These are phyloP conservation scores for Xylariaceae sp. DNA, from an alignment of 2,329 filamentous ascomycete genomes.

Conservation along the genomic window DNA sequence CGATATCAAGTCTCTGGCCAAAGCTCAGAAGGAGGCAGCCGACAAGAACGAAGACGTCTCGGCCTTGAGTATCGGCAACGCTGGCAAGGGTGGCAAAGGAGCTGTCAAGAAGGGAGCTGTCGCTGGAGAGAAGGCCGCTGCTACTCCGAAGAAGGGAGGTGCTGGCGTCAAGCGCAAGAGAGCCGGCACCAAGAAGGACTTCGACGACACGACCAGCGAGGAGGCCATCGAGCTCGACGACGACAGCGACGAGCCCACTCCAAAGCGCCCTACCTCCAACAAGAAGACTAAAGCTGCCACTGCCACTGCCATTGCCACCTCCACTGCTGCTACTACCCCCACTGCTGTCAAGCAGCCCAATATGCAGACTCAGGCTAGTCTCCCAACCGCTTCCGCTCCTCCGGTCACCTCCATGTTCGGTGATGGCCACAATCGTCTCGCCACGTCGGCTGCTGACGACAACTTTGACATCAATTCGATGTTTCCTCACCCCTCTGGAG, in stretches of 20 bases:
- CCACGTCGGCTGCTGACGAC: too few species aligned
- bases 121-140: constrained; percentile 12
- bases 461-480: too few species aligned
- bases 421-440: too few species aligned
- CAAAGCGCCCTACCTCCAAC: constrained; percentile 11
- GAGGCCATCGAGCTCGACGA: constrained; percentile 6
- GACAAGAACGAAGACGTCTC: constrained; percentile 44
- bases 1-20: constrained; percentile 49
- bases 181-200: constrained; percentile 21
- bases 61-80: constrained; percentile 28
- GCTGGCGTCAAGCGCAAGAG: constrained; percentile 5
- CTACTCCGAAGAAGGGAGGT: constrained; percentile 9
- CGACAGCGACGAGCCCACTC: constrained; percentile 2
- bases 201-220: constrained; percentile 27
- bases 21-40: constrained; percentile 43
- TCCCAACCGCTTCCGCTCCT: too few species aligned
- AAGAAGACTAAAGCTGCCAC: constrained; percentile 7
- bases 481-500: too few species aligned
- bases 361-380: too few species aligned
- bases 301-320: not conserved
- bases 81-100: constrained; percentile 11
- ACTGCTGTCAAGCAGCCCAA: too few species aligned
- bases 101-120: constrained; percentile 1
- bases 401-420: too few species aligned
- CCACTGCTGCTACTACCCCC: not conserved